Base-by-base conservation (phyloP, 2,329 filamentous ascomycete genomes). In the Pseudomassariella vexata region DNA sequence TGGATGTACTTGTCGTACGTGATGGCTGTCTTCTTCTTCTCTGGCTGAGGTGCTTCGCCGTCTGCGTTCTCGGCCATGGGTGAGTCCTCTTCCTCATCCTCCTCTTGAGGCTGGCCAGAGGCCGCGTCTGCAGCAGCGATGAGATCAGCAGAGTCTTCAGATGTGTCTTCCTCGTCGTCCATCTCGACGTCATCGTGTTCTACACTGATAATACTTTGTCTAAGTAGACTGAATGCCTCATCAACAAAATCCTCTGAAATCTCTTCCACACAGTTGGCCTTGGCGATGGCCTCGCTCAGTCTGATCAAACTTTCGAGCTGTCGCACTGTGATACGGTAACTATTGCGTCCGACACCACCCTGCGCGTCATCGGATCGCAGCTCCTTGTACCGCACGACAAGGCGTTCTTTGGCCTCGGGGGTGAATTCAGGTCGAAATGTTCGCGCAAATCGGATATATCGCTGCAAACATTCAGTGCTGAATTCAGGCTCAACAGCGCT, bases 181-280 rank as follows among this genome's bases (percentile, higher is more conserved):
- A 98, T 82, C 52, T 96, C 90, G 11, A 98, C 80, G 49, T 98
- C 92, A 48, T 98, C 92, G 52, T 96, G 92, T 61, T 98, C 92
- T 17, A 98, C 92, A 2, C 85, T 92, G 49, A 98, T 95, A 56
- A 98, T 98, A 58, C 85, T 92, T 61, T 95, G 89, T 24, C 88
- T 73, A 9, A 98, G 75, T 8, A 98, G 73, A 47, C 92, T 87
- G 59, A 83, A 96, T 0, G 90, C 92, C 60, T 98, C 92, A 24
- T 83, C 74, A 11, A 98, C 92, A 60, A 96, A 94, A 0, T 76
- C 75, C 2, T 84, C 73, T 0, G 79, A 80, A 39, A 98, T 84
- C 42, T 95, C 88, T 48, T 90, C 85, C 10, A 95, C 87, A 54
- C 92, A 98, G 55, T 95, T 96, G 37, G 88, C 87, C 62, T 96